Conservation (phyloP, 2,329 filamentous ascomycete genomes). For the Byssoonygena ceratinophila region DNA sequence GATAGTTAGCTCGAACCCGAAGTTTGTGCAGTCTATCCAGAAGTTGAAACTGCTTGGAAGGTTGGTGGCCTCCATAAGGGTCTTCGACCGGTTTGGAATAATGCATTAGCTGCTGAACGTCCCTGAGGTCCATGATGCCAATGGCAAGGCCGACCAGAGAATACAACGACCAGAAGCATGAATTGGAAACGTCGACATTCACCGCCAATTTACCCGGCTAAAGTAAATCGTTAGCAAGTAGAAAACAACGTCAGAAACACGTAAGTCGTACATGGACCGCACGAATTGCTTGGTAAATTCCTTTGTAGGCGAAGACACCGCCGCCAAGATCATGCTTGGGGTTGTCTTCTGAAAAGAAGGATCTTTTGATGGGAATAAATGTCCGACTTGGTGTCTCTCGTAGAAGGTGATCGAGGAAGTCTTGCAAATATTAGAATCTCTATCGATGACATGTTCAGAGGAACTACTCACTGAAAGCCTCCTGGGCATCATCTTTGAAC, state of each 20-base stretch:
- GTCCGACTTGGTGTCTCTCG: constrained; percentile 63
- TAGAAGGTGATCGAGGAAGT: constrained; percentile 81
- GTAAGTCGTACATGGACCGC: constrained; percentile 49
- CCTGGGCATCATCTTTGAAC: constrained; percentile 59
- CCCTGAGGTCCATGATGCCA: constrained; percentile 25
- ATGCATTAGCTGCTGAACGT: constrained; percentile 25
- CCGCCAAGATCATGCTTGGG: constrained; percentile 47
- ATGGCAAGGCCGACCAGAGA: constrained; percentile 29
- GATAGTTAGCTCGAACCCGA: constrained; percentile 30
- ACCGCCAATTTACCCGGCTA: constrained; percentile 57
- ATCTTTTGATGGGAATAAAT: constrained; percentile 64
- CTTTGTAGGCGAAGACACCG: constrained; percentile 70
- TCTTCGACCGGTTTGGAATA: constrained; percentile 21
- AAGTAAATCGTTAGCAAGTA: constrained; percentile 12
- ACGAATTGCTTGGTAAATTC: constrained; percentile 76
- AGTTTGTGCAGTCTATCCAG: constrained; percentile 29
- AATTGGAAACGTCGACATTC: constrained; percentile 86
- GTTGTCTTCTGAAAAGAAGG: constrained; percentile 58
- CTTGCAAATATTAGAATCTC: constrained; percentile 25
- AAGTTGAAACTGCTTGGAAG: constrained; percentile 21
- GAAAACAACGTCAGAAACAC: neutral
- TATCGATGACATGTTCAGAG: neutral
- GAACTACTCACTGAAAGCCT: constrained; percentile 56
- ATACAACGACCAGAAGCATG: constrained; percentile 65
- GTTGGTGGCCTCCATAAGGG: constrained; percentile 19